Evolutionary conservation across 768 basidiomycete genomes (phyloP).

Genomic region (Collybiopsis luxurians): DNA sequence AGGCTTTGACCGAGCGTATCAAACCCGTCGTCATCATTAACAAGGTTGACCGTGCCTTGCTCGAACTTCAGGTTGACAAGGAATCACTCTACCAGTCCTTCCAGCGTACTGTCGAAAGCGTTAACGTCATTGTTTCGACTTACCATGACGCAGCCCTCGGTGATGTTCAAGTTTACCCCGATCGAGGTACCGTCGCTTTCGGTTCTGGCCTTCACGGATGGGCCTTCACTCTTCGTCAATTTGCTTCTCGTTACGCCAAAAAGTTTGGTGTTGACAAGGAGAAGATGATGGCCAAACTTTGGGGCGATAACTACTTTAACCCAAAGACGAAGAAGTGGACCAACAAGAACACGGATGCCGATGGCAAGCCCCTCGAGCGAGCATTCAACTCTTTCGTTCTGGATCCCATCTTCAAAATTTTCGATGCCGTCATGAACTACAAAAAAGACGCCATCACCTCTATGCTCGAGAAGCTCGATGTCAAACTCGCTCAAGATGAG

Average conservation of each 20-base stretch:
- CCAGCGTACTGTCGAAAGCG: conserved; percentile 94
- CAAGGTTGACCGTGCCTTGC: conserved; percentile 99
- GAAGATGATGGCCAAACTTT: conserved; percentile 96
- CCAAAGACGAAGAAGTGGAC: conserved; percentile 96
- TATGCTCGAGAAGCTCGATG: conserved; percentile 95
- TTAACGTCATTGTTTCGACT: conserved; percentile 98
- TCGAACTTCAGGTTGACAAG: conserved; percentile 96
- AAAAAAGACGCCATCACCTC: conserved; percentile 84
- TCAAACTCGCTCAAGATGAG: conserved; percentile 86
- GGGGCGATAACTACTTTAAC: conserved; percentile 99
- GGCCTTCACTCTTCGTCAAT: conserved; percentile 99
- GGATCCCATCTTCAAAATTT: conserved; percentile 98
- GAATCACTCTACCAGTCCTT: conserved; percentile 98
- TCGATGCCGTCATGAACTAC: conserved; percentile 99
- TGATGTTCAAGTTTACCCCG: conserved; percentile 98
- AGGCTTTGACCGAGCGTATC: conserved; percentile 96
- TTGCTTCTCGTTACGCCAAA: conserved; percentile 92
- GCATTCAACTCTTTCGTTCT: conserved; percentile 98
- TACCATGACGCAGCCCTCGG: conserved; percentile 94
- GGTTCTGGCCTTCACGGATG: conserved; percentile 99
- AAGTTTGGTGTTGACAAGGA: conserved; percentile 99
- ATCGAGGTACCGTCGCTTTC: conserved; percentile 97
- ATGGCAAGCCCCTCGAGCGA: conserved; percentile 93
- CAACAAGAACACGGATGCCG: conserved; percentile 66
- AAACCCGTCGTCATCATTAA: conserved; percentile 99